Conservation (phyloP, 2,329 filamentous ascomycete species). For the Aspergillus pseudotamarii region DNA sequence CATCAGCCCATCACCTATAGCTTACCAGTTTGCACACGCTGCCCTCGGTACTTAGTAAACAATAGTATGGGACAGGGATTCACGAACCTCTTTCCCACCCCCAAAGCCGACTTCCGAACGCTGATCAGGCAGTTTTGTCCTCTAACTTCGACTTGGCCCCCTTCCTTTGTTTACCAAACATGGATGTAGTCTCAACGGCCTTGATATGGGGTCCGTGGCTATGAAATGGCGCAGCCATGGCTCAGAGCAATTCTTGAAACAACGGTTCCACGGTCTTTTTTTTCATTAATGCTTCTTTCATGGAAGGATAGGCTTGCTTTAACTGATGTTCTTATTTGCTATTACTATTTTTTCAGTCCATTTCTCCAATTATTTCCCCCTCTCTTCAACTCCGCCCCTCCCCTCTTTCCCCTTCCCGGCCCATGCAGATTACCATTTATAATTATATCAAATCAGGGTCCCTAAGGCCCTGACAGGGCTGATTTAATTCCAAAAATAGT, state of each 20-base stretch:
- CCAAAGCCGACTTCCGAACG: constrained; percentile 4
- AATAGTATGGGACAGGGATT: background rate
- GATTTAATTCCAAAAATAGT: constrained; percentile 6
- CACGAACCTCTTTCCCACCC: background rate
- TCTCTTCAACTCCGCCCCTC: background rate
- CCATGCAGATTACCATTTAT: constrained; percentile 3
- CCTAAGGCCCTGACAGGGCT: constrained; percentile 13
- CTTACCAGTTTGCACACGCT: background rate
- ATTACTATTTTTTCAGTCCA: background rate
- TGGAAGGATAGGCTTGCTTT: background rate
- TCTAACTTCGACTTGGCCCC: constrained; percentile 11
- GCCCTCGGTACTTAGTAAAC: background rate
- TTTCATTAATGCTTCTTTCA: constrained; percentile 2
- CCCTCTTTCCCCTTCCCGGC: background rate
- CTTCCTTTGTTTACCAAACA: constrained; percentile 12
- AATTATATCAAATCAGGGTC: background rate
- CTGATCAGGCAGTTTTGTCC: constrained; percentile 18
- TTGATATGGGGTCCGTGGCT: constrained; percentile 17
- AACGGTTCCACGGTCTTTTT: constrained; percentile 8
- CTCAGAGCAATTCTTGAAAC: constrained; percentile 19
- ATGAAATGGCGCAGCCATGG: constrained; percentile 27
- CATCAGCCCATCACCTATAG: background rate
- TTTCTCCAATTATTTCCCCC: background rate
- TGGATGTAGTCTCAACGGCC: constrained; percentile 1
- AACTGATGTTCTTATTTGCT: background rate